Conservation (phyloP, 805 yeast species). For the Danielia oregonensis region DNA sequence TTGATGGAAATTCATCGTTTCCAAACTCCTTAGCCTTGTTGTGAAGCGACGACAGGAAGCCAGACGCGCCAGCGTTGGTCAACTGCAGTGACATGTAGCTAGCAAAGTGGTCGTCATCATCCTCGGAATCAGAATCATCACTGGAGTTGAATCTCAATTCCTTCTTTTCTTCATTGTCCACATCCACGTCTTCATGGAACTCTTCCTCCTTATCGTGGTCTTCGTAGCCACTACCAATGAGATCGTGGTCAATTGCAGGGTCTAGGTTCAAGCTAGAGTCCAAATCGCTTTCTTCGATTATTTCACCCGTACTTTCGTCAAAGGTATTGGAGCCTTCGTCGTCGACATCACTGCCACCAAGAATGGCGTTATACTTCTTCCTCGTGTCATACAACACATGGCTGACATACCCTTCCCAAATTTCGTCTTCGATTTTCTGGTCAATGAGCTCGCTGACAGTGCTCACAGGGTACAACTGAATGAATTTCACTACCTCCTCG, state of each 20-base stretch:
- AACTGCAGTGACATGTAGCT: constrained; percentile 75
- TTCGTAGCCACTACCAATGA: constrained; percentile 24
- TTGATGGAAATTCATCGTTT: constrained; percentile 9
- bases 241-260: constrained; percentile 27
- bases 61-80: constrained; percentile 46
- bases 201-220: constrained; percentile 22
- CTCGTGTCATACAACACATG: constrained; percentile 83
- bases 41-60: constrained; percentile 42
- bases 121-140: constrained; percentile 33
- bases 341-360: constrained; percentile 66
- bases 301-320: constrained; percentile 35
- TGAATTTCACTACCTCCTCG: constrained; percentile 29
- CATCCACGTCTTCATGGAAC: constrained; percentile 15
- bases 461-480: constrained; percentile 35
- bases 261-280: constrained; percentile 30
- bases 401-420: constrained; percentile 81
- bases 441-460: constrained; percentile 37
- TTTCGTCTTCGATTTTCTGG: constrained; percentile 36
- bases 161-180: constrained; percentile 3
- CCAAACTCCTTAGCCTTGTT: constrained; percentile 24
- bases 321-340: constrained; percentile 17
- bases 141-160: constrained; percentile 15
- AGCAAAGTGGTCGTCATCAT: constrained; percentile 56
- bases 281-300: constrained; percentile 31
- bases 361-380: constrained; percentile 88